These are phyloP conservation scores for Stephania yunnanensis DNA, from an alignment of 164 flowering plant genomes.

Conservation along the genomic window DNA sequence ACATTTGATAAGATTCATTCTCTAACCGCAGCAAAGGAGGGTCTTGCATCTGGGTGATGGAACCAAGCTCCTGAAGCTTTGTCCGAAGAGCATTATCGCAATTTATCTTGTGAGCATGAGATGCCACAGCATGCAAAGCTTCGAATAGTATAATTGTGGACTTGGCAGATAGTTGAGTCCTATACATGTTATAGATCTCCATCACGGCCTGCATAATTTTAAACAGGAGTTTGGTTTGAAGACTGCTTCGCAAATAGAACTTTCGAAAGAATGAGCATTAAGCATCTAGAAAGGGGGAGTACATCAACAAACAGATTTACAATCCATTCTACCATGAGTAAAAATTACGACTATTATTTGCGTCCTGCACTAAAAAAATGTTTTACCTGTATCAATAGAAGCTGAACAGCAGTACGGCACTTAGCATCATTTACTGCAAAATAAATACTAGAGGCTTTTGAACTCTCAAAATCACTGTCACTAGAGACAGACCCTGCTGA, in stretches of 20 bases:
- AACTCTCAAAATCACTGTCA: slow-evolving; percentile 48
- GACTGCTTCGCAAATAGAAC: neutral
- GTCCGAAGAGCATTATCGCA: slow-evolving; percentile 41
- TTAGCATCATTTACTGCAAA: slow-evolving; percentile 73
- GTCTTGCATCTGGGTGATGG: slow-evolving; percentile 91
- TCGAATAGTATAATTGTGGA: slow-evolving; percentile 56
- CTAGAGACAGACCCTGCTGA: slow-evolving; percentile 29
- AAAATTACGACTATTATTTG: neutral
- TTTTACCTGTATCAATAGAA: slow-evolving; percentile 80
- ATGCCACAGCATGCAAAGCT: slow-evolving; percentile 70
- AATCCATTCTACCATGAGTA: neutral
- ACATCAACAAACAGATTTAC: neutral
- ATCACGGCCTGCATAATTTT: slow-evolving; percentile 63
- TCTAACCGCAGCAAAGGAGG: slow-evolving; percentile 93
- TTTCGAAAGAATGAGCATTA: neutral
- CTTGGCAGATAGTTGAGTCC: slow-evolving; percentile 64
- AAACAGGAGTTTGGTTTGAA: slow-evolving; percentile 8
- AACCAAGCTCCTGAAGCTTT: slow-evolving; percentile 76
- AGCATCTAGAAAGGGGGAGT: neutral
- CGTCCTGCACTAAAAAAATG: neutral
- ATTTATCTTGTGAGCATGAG: slow-evolving; percentile 85
- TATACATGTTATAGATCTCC: slow-evolving; percentile 86
- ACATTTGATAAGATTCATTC: slow-evolving; percentile 84
- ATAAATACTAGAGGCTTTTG: slow-evolving; percentile 40
- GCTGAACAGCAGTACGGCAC: slow-evolving; percentile 92